Base-by-base conservation (phyloP, 2,329 filamentous ascomycete genomes). In the Exutisphaerella laricina region DNA sequence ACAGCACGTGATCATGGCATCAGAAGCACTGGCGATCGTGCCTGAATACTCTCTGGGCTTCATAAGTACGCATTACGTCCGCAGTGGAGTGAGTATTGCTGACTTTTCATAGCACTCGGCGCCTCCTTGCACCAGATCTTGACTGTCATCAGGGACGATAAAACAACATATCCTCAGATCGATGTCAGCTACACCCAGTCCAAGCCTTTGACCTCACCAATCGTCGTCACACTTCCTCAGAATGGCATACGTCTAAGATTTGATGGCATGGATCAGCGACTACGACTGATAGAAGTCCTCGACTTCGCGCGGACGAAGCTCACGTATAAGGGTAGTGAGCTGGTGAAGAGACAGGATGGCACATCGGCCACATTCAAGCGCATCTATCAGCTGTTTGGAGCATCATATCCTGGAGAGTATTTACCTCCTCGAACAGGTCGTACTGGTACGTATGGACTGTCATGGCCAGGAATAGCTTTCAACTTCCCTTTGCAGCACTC, bases 331-430 rank as follows among this genome's bases (percentile, higher is more conserved):
- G 78, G 79, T 50, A 80, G 82, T 40, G 86, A 94, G 51, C 77
- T 96, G 12, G 75, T 88, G 40, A 89, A 87, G 59, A 77, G 77
- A 1, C 60, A 69, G 32, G 70, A 66, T 46, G 63, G 62, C 36
- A 57, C 56, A 45, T 64, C 37, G 16, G 56, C 58, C 8, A 46
- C 49, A 4, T 59, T 63, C 50, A 61, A 58, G 46, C 49, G 59
- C 2, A 58, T 98, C 53, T 98, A 97, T 63, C 88, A 94, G 58
- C 73, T 96, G n/a, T 82, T 98, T 50, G 92, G 92, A 0, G 89
- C 89, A 13, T 94, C 90, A 0, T 97, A 94, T 62, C 85, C 85
- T 1, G 92, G 92, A 50, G 92, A 98, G 70, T 98, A 90, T 59
- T 75, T 95, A 26, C 76, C 83, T 6, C 79, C 86, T 1, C 63